Conservation (phyloP, 805 yeast genomes). For the Ogataea methylovora region DNA sequence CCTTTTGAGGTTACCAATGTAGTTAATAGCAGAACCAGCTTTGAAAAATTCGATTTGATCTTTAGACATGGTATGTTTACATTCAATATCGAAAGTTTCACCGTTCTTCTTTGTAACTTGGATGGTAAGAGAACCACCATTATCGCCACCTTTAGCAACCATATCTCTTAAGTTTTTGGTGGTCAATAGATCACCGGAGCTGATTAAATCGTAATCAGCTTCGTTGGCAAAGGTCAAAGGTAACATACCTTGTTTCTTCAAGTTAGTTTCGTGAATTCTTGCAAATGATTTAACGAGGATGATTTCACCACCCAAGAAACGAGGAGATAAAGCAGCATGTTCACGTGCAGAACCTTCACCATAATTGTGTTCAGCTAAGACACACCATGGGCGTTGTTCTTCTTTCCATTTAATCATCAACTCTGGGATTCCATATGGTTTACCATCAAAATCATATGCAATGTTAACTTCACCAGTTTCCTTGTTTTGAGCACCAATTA, state of each 20-base stretch:
- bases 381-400: conserved; percentile 82
- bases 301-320: conserved; percentile 86
- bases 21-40: conserved; percentile 95
- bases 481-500: conserved; percentile 94
- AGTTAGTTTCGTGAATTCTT: conserved; percentile 95
- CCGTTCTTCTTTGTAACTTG: conserved; percentile 74
- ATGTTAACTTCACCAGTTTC: conserved; percentile 95
- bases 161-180: conserved; percentile 70
- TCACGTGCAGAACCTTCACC: conserved; percentile 99
- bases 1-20: conserved; percentile 40
- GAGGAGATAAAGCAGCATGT: conserved; percentile 94
- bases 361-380: conserved; percentile 94
- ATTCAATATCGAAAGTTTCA: conserved; percentile 54
- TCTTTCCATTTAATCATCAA: conserved; percentile 93
- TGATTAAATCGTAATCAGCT: conserved; percentile 74
- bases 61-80: conserved; percentile 94
- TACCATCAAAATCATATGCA: conserved; percentile 82
- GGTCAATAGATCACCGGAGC: conserved; percentile 70
- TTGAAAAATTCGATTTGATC: conserved; percentile 95
- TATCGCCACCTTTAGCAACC: conserved; percentile 75
- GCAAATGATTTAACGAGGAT: conserved; percentile 93
- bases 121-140: conserved; percentile 73
- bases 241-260: conserved; percentile 96
- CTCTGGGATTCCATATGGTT: conserved; percentile 79
- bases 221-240: conserved; percentile 91